Base-by-base conservation (phyloP, 192 early-diverging fungal species). In the Geosiphon pyriformis region DNA sequence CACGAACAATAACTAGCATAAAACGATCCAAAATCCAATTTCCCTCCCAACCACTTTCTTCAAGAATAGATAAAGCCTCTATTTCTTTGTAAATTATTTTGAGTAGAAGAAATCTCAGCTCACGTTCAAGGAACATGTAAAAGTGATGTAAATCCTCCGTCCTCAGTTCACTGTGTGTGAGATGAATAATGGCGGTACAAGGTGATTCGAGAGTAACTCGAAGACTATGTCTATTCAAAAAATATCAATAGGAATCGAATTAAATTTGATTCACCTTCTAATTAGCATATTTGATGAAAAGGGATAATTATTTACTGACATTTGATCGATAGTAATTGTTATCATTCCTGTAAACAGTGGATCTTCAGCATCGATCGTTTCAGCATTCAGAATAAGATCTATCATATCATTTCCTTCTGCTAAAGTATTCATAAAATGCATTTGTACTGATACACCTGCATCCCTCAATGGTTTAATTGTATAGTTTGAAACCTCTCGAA, bases 171-270 rank as follows among this genome's bases (percentile, higher is more conserved):
- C n/a, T 29, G 20, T 67, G 52, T 42, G 65, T 15, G 26, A 67
- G 27, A 56, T 67, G 65, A 57, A 67, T 35, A 18, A 26, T 47
- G n/a, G 52, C 35, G 8, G 65, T 34, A 42, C 11, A 20, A 0
- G 65, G 65, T 46, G 65, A 67, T 57, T 67, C 65, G 15, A 67
- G 48, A 25, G 54, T 67, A 27, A 67, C 50, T 56, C 65, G 65
- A 42, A 67, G 33, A n/a, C 65, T 67, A 30, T 67, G 35, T 30
- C 65, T 67, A 35, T 67, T 20, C 12, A 27, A 1, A 53, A n/a
- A 35, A n/a, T 7, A 65, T 49, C 29, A 27, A 47, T n/a, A 50
- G 3, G n/a, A 50, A 1, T 47, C 17, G n/a, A 30, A 31, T 20
- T 49, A 1, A 2, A 30, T 22, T 48, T 30, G 3, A 20, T 1